Evolutionary conservation across 2,329 filamentous ascomycete species (phyloP).

Genomic region (Aspergillus sclerotialis): DNA sequence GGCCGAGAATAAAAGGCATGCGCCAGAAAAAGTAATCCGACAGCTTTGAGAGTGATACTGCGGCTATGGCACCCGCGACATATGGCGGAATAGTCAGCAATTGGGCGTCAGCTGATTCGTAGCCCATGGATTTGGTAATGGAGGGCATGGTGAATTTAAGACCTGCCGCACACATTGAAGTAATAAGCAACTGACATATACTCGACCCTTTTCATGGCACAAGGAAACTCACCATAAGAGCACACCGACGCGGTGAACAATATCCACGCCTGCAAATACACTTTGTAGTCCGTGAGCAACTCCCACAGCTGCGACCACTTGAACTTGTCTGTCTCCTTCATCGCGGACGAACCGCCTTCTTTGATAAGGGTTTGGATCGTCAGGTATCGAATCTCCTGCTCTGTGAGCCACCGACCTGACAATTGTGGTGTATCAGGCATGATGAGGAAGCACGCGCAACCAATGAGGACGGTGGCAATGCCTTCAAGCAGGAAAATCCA

Average conservation of each 20-base stretch:
- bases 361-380: conserved; percentile 29
- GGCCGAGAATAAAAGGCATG: conserved; percentile 16
- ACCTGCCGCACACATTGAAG: too few species aligned
- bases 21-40: conserved; percentile 20
- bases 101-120: conserved; percentile 26
- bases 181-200: too few species aligned
- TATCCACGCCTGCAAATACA: conserved; percentile 27
- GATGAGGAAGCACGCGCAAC: conserved; percentile 32
- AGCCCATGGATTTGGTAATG: conserved; percentile 33
- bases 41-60: conserved; percentile 13
- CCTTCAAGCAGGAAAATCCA: conserved; percentile 46
- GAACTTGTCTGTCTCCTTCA: conserved; percentile 17
- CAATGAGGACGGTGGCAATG: conserved; percentile 34
- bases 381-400: conserved; percentile 31
- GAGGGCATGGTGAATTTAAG: conserved; percentile 31
- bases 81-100: conserved; percentile 21
- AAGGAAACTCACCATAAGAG: conserved; percentile 14
- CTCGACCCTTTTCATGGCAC: neutral
- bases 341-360: conserved; percentile 15
- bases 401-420: conserved; percentile 29
- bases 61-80: conserved; percentile 17
- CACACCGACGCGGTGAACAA: conserved; percentile 15
- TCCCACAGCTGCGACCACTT: conserved; percentile 27
- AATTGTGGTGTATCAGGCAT: conserved; percentile 36
- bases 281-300: conserved; percentile 32